These are phyloP conservation scores for Tetrapyrgos nigripes DNA, from an alignment of 1,284 basidiomycete species.

Conservation along the genomic window DNA sequence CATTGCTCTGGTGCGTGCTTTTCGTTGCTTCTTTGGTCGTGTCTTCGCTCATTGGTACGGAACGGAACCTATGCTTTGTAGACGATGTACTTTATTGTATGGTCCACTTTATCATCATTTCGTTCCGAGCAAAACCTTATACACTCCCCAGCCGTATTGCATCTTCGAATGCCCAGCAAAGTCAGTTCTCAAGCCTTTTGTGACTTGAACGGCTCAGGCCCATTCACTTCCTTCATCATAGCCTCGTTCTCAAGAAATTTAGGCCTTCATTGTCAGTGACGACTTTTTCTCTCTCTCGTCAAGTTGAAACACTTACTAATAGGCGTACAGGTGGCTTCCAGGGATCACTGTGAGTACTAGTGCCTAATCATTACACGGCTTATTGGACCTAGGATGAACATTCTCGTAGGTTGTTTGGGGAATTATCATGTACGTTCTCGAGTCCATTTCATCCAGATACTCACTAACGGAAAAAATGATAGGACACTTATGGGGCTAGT, in stretches of 20 bases:
- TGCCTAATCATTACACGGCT: too few species aligned
- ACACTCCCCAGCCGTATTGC: conserved; percentile 57
- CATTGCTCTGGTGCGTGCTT: conserved; percentile 59
- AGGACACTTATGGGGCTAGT: conserved; percentile 74
- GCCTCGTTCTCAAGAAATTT: conserved; percentile 56
- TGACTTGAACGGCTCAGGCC: conserved; percentile 10
- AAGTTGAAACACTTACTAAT: not conserved
- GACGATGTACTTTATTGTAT: conserved; percentile 76
- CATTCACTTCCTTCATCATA: conserved; percentile 28
- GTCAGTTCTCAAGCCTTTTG: conserved; percentile 35
- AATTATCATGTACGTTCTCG: conserved; percentile 48
- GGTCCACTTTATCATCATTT: conserved; percentile 20
- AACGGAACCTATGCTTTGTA: conserved; percentile 30
- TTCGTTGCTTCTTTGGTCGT: not conserved
- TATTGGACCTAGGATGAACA: not conserved
- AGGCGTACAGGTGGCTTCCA: conserved; percentile 48
- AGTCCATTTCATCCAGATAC: not conserved
- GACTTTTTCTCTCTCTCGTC: not conserved
- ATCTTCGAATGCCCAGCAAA: conserved; percentile 68
- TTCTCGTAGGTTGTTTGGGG: conserved; percentile 53
- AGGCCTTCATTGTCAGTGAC: conserved; percentile 53
- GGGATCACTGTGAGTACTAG: conserved; percentile 49
- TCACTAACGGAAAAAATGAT: not conserved
- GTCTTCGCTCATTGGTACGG: too few species aligned
- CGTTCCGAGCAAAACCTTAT: not conserved